Conservation (phyloP, 805 yeast species). For the Barnettozyma siamensis region DNA sequence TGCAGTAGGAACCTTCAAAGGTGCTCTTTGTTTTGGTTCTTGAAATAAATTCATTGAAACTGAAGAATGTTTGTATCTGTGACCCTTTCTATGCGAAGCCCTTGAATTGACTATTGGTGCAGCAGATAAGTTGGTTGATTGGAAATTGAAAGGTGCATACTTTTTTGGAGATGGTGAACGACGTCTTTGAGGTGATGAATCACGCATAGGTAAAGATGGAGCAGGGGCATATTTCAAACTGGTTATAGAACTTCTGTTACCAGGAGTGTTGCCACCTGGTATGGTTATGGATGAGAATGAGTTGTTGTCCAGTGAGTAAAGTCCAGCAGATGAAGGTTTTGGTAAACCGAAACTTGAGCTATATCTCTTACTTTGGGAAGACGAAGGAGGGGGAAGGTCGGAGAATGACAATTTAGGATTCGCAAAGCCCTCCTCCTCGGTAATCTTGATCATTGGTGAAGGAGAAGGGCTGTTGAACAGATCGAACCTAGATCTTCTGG, state of each 20-base stretch:
- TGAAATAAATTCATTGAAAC: conserved; percentile 94
- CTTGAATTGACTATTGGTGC: conserved; percentile 31
- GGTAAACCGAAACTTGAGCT: conserved; percentile 14
- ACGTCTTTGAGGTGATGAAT: conserved; percentile 27
- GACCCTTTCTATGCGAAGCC: conserved; percentile 85
- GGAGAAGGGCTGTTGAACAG: conserved; percentile 17
- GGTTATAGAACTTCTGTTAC: conserved; percentile 22
- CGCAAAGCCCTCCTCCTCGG: conserved; percentile 17
- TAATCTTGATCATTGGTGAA: conserved; percentile 26
- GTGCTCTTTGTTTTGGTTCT: conserved; percentile 76
- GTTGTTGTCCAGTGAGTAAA: conserved; percentile 14
- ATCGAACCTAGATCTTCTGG: conserved; percentile 19
- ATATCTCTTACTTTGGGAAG: conserved; percentile 14
- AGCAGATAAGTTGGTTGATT: conserved; percentile 40
- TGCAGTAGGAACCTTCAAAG: conserved; percentile 70
- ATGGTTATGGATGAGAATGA: conserved; percentile 19
- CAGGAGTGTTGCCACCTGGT: conserved; percentile 26
- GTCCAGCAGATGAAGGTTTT: conserved; percentile 7
- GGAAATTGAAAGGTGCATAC: conserved; percentile 58
- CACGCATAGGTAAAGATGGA: conserved; percentile 25
- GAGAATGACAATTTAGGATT: conserved; percentile 6
- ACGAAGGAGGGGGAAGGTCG: conserved; percentile 14
- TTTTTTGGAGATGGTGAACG: conserved; percentile 24
- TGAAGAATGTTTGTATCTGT: conserved; percentile 91
- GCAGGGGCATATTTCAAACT: conserved; percentile 24